phyloP scores from a whole-genome alignment of 495 filamentous ascomycete genomes.

The Podospora australis region DNA sequence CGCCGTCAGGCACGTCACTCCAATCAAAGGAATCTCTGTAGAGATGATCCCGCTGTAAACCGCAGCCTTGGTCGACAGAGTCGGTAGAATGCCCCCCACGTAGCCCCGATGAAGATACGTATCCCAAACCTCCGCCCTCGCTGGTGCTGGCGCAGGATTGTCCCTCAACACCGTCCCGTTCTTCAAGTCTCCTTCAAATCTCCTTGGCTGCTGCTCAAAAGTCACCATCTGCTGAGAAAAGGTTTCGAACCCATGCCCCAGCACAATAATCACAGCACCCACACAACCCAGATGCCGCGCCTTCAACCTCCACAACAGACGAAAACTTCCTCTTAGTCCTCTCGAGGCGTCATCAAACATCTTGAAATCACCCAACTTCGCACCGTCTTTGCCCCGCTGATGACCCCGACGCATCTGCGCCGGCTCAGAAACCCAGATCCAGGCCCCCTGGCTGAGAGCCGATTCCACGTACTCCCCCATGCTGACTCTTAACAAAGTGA shows the following conservation, averaged over 20 bases:
- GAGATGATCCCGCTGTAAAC: constrained; percentile 35
- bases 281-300: constrained; percentile 28
- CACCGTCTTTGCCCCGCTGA: constrained; percentile 10
- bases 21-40: constrained; percentile 13
- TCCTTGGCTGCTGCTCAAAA: constrained; percentile 23
- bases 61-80: constrained; percentile 31
- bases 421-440: constrained; percentile 31
- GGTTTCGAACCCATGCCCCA: constrained; percentile 32
- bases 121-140: constrained; percentile 28
- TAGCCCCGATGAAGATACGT: constrained; percentile 17
- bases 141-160: constrained; percentile 14
- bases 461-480: constrained; percentile 29
- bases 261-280: constrained; percentile 29
- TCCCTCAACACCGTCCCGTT: constrained; percentile 4
- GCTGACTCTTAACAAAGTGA: constrained; percentile 27
- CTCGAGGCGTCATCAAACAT: constrained; percentile 33
- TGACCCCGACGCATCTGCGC: constrained; percentile 18
- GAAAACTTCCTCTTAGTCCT: constrained; percentile 27
- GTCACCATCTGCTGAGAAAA: constrained; percentile 34
- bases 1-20: constrained; percentile 23
- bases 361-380: constrained; percentile 29
- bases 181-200: too few relatives aligned
- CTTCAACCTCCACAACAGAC: constrained; percentile 30
- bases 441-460: constrained; percentile 31
- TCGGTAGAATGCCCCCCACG: constrained; percentile 14